A percentile compares a stretch with the other conserved stretches of the same genome.
Evolutionary conservation across 1,284 basidiomycete genomes (phyloP).

Genomic region (Mycena citricolor): DNA sequence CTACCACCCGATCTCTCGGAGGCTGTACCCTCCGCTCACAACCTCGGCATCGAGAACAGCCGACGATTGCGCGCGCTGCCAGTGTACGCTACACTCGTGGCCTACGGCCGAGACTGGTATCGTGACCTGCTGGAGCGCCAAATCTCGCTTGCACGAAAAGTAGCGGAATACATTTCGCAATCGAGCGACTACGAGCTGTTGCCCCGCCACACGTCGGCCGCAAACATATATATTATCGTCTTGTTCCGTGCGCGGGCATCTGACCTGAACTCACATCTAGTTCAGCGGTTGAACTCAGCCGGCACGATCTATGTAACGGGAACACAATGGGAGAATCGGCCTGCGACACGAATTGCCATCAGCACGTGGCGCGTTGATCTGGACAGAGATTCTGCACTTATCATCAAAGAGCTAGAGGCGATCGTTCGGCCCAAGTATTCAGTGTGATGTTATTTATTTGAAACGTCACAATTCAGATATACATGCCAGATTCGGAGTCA

Average conservation of each 20-base stretch:
- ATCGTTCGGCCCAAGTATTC: too few species aligned
- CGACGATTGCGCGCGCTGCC: constrained; percentile 19
- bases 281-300: constrained; percentile 12
- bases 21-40: constrained; percentile 19
- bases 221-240: constrained; percentile 15
- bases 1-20: constrained; percentile 2
- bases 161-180: constrained; percentile 10
- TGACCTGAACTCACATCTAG: constrained; percentile 10
- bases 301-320: constrained; percentile 19
- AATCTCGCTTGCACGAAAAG: constrained; percentile 13
- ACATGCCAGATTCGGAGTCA: constrained; percentile 15
- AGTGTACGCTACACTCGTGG: constrained; percentile 18
- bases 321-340: constrained; percentile 13
- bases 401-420: constrained; percentile 11
- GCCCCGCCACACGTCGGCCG: constrained; percentile 7
- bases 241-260: constrained; percentile 17
- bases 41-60: constrained; percentile 22
- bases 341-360: constrained; percentile 17
- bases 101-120: constrained; percentile 19
- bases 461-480: constrained; percentile 19
- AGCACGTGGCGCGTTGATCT: constrained; percentile 21
- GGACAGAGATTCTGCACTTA: constrained; percentile 9
- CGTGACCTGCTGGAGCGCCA: constrained; percentile 15
- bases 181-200: constrained; percentile 18
- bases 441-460: too few species aligned